Conservation (phyloP, 352 stramenopile genomes). For the Globisporangium perplexum region DNA sequence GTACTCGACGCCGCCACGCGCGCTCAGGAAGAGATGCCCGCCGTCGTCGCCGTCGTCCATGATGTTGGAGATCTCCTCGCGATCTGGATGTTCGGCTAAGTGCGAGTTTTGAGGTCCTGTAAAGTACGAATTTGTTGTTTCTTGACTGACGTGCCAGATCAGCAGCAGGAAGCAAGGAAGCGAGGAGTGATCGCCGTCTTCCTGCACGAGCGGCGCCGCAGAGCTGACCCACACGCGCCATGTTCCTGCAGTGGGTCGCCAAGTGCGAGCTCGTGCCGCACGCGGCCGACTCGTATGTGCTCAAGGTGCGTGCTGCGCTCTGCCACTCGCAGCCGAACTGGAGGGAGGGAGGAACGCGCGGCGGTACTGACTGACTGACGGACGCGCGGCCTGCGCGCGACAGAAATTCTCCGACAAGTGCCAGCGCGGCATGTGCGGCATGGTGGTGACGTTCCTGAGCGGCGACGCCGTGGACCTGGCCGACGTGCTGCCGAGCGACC, state of each 20-base stretch:
- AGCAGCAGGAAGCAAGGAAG: too few relatives aligned
- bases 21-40: conserved; percentile 55
- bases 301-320: conserved; percentile 41
- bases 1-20: conserved; percentile 38
- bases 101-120: too few relatives aligned
- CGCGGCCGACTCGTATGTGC: conserved; percentile 64
- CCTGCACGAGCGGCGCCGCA: too few relatives aligned
- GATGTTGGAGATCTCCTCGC: background rate
- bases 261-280: conserved; percentile 83
- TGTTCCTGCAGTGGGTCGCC: conserved; percentile 86
- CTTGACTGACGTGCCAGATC: too few relatives aligned
- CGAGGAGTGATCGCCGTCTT: background rate
- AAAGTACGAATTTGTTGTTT: background rate
- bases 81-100: too few relatives aligned
- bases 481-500: conserved; percentile 52
- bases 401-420: conserved; percentile 88
- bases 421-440: conserved; percentile 77
- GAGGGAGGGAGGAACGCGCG: background rate
- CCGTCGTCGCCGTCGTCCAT: conserved; percentile 33
- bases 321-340: background rate
- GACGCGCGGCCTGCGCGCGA: background rate
- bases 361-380: background rate
- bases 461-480: conserved; percentile 41
- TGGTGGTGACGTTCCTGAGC: conserved; percentile 68
- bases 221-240: conserved; percentile 10